Conservation (phyloP, 2,329 filamentous ascomycete genomes). For the Beauveria pseudobassiana region DNA sequence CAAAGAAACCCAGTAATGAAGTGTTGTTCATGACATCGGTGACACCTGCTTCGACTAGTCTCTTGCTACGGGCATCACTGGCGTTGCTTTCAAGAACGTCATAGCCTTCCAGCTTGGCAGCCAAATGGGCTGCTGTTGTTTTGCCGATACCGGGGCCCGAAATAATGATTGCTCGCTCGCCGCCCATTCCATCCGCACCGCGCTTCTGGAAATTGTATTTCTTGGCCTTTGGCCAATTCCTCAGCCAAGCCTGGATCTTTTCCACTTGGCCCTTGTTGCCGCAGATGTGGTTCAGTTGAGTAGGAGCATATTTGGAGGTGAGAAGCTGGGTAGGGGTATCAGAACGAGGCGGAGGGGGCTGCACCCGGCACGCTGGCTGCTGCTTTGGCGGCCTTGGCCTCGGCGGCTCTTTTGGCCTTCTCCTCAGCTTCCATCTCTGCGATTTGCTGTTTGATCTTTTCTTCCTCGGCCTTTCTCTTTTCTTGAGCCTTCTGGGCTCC, state of each 20-base stretch:
- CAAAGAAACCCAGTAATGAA: constrained; percentile 85
- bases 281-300: constrained; percentile 78
- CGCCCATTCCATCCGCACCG: constrained; percentile 77
- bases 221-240: constrained; percentile 70
- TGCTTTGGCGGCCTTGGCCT: constrained; percentile 42
- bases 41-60: constrained; percentile 82
- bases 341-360: constrained; percentile 20
- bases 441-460: constrained; percentile 72
- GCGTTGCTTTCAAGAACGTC: constrained; percentile 94
- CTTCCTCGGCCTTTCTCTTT: constrained; percentile 78
- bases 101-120: constrained; percentile 86
- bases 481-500: constrained; percentile 78
- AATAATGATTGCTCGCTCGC: constrained; percentile 83
- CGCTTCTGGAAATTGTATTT: constrained; percentile 75
- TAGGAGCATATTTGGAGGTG: constrained; percentile 93
- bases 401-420: constrained; percentile 45
- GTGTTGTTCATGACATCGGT: constrained; percentile 89
- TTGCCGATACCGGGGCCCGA: constrained; percentile 96
- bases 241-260: constrained; percentile 81
- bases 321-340: constrained; percentile 61
- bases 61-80: constrained; percentile 93
- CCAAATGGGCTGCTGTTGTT: constrained; percentile 90
- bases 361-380: constrained; percentile 25
- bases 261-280: constrained; percentile 90
- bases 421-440: constrained; percentile 83